Percentiles rank a stretch among this genome's conserved stretches.
Conservation (phyloP, 768 basidiomycete species). For the Leccinum fibrillosum region DNA sequence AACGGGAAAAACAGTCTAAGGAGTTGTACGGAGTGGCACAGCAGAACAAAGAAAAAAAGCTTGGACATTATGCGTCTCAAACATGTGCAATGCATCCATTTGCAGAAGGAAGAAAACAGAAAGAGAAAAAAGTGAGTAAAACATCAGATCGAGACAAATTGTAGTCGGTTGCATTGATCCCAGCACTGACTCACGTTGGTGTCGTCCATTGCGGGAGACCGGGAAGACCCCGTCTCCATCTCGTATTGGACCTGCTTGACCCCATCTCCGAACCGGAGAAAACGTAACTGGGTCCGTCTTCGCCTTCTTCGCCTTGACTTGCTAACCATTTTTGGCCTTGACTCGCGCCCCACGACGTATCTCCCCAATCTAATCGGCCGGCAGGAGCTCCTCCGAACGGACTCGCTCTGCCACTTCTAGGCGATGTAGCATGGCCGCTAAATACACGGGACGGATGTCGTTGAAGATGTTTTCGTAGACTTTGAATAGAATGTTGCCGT, state of each 20-base stretch:
- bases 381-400: conserved; percentile 12
- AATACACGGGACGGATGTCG: conserved; percentile 12
- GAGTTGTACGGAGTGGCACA: conserved; percentile 7
- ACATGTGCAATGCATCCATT: conserved; percentile 11
- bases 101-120: conserved; percentile 9
- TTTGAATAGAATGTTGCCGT: conserved; percentile 71
- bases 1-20: conserved; percentile 1
- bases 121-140: not conserved
- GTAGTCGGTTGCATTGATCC: not conserved
- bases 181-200: conserved; percentile 17
- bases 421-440: conserved; percentile 15
- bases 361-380: conserved; percentile 13
- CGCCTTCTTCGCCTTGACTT: conserved; percentile 27
- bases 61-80: conserved; percentile 7
- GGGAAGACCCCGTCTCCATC: conserved; percentile 33
- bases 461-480: conserved; percentile 61
- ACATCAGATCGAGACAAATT: not conserved
- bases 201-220: conserved; percentile 30
- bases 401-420: conserved; percentile 17
- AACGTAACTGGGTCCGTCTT: conserved; percentile 24
- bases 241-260: conserved; percentile 19
- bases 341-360: conserved; percentile 21
- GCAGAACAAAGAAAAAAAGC: not conserved
- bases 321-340: conserved; percentile 25
- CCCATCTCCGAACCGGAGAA: conserved; percentile 20